Base-by-base conservation (phyloP, 2,329 filamentous ascomycete genomes). In the Phyllachora maydis region DNA sequence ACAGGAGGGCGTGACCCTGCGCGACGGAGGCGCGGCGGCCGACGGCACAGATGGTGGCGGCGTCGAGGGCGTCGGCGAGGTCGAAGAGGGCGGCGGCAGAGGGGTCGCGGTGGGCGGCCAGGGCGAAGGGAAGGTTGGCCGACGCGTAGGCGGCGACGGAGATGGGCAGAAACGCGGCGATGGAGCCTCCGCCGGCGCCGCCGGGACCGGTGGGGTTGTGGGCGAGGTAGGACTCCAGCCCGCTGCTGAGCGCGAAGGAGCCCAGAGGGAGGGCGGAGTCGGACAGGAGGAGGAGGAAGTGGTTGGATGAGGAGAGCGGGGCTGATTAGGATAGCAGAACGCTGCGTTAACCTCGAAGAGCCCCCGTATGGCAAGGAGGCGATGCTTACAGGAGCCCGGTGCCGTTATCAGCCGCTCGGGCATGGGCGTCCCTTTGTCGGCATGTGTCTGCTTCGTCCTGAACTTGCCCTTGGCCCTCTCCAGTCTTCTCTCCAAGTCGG, bases 211-310 rank as follows among this genome's bases (percentile, higher is more conserved):
- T 24, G 32, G 27, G 17, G 34, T 56, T 55, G 51, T 88, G 78
- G 4, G 73, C 71, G 11, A 83, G 65, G 44, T 74, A 85, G 19
- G 77, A 85, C 49, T 88, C 78, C 10, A 88, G 61, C 3, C 77
- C 77, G 35, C 67, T 75, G 52, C 70, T 78, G 52, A 85, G 88
- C 37, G 78, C 78, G 49, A 88, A 88, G n/a, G 77, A 79, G 27
- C 78, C 78, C 0, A 88, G 58, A 1, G 78, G 78, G 3, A 88
- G 64, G 9, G 76, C 75, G 2, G 78, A 83, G 52, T 88, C 78
- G 22, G 78, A 67, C 23, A 85, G 67, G 4, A 88, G 58, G 16
- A 85, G 64, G 18, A 82, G 63, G 33, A 74, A 71, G 46, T 85
- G 78, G 14, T 59, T 41, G 13, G 45, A 34, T 16, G 36, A 26